phyloP scores from a whole-genome alignment of 305 asterid genomes.

The Plantago coronopus region DNA sequence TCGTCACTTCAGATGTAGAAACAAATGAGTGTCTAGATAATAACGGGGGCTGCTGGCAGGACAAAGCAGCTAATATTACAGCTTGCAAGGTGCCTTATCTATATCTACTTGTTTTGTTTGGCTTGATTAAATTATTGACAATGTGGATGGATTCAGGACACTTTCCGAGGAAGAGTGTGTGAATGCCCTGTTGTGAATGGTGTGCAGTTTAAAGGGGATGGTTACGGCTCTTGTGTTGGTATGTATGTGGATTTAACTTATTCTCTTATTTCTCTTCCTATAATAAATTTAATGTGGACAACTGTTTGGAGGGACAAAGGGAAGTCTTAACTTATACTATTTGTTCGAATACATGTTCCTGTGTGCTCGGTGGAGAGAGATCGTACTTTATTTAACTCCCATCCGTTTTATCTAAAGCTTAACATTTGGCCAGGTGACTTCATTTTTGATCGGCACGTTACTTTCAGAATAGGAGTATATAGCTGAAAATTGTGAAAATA shows the following conservation, averaged over 20 bases:
- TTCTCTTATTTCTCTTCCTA: not conserved
- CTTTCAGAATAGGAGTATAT: no score
- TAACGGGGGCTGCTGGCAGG: conserved; percentile 97
- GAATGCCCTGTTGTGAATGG: conserved; percentile 79
- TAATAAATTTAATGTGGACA: not conserved
- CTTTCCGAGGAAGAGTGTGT: conserved; percentile 89
- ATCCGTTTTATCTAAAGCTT: no score
- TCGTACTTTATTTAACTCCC: no score
- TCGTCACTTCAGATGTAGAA: conserved; percentile 58
- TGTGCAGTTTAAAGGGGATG: conserved; percentile 88
- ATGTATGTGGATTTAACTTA: conserved; percentile 16
- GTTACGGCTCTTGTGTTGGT: conserved; percentile 77
- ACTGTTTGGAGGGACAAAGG: not conserved
- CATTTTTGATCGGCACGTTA: no score
- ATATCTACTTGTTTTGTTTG: conserved; percentile 5
- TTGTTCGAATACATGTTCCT: no score
- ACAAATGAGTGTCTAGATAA: conserved; percentile 89
- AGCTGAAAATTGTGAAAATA: no score
- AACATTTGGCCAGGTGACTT: no score
- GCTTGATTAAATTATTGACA: conserved; percentile 13
- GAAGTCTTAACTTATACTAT: no score
- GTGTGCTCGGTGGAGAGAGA: no score
- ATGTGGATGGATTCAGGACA: conserved; percentile 46
- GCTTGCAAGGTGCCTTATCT: conserved; percentile 84
- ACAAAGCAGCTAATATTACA: conserved; percentile 64